These are phyloP conservation scores for Vigna reflexopilosa DNA, from an alignment of 306 rosid species.

Conservation along the genomic window DNA sequence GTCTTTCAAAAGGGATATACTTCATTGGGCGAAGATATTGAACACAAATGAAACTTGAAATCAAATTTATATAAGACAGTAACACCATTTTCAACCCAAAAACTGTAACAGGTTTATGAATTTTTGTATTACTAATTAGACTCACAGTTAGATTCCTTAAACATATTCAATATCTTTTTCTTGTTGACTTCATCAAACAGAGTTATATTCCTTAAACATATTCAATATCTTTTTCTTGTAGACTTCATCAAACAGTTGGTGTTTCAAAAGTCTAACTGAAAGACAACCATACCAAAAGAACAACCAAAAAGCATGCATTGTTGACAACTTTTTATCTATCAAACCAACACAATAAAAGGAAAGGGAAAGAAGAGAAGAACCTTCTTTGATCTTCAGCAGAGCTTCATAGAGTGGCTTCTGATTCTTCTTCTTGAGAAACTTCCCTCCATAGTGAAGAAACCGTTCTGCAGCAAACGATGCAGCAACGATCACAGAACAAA, in stretches of 20 bases:
- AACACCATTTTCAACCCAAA: too few species aligned
- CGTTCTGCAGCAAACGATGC: constrained; percentile 69
- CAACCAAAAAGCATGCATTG: background rate
- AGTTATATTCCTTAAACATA: too few species aligned
- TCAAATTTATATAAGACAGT: too few species aligned
- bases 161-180: background rate
- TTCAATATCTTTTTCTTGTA: background rate
- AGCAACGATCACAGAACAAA: constrained; percentile 73
- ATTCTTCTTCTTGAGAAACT: constrained; percentile 59
- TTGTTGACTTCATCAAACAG: background rate
- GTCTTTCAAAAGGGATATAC: too few species aligned
- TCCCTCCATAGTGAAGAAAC: constrained; percentile 65
- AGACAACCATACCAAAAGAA: background rate
- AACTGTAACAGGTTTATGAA: too few species aligned
- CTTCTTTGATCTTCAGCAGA: constrained; percentile 76
- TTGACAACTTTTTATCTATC: background rate
- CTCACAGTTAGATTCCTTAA: too few species aligned
- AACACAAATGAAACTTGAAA: too few species aligned
- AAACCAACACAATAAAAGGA: background rate
- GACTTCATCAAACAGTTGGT: background rate
- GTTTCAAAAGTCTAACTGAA: background rate
- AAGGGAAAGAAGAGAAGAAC: constrained; percentile 27
- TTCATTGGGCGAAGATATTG: too few species aligned
- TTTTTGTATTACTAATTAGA: too few species aligned
- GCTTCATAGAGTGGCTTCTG: constrained; percentile 87